A percentile compares a stretch with the other conserved stretches of the same genome.
These are phyloP conservation scores for Orbilia blumenaviensis DNA, from an alignment of 2,329 filamentous ascomycete species.

Conservation along the genomic window DNA sequence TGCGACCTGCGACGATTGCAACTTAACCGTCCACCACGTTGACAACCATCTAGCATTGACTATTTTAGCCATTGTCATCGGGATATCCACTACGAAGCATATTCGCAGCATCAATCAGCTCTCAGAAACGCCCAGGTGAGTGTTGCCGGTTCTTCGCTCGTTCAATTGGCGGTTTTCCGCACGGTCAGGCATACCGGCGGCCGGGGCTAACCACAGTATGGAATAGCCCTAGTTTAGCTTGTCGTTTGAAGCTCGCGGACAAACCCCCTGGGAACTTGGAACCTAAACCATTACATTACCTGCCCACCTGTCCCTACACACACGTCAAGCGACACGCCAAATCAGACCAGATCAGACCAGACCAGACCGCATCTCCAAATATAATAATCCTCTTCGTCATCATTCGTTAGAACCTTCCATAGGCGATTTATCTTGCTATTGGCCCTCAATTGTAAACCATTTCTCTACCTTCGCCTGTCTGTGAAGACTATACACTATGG, in stretches of 20 bases:
- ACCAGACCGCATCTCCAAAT: no score
- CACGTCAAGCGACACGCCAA: neutral
- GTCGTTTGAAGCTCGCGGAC: neutral
- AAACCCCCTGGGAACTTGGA: neutral
- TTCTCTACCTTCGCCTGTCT: neutral
- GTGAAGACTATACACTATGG: conserved; percentile 23
- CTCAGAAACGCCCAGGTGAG: neutral
- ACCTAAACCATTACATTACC: neutral
- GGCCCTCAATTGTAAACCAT: neutral
- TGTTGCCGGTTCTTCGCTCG: neutral
- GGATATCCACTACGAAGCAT: no score
- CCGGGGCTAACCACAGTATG: neutral
- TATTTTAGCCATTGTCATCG: neutral
- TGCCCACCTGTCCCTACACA: neutral
- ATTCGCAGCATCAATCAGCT: no score
- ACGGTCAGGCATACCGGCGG: neutral
- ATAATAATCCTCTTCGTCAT: neutral
- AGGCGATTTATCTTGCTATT: neutral
- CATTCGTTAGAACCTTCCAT: neutral
- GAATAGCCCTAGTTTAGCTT: neutral
- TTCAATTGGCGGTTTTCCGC: neutral
- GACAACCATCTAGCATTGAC: no score
- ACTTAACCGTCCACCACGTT: neutral
- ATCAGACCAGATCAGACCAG: no score
- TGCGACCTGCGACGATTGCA: no score